These are phyloP conservation scores for Cytidiella melzeri DNA, from an alignment of 768 basidiomycete species.

Conservation along the genomic window DNA sequence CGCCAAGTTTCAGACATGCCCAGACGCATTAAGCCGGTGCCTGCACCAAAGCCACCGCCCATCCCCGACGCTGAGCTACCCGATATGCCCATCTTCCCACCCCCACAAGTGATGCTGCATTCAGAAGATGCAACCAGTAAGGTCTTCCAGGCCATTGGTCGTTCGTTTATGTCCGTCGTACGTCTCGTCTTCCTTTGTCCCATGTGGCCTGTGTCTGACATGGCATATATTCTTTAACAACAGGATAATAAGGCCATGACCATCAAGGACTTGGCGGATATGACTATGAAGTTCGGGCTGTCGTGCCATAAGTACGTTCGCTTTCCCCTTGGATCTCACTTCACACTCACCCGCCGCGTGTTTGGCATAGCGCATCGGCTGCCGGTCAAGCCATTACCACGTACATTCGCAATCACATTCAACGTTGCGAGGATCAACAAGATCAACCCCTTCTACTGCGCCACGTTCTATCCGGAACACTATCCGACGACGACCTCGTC, in stretches of 20 bases:
- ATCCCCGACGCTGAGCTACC: conserved; percentile 13
- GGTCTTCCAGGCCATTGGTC: conserved; percentile 67
- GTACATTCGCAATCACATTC: conserved; percentile 69
- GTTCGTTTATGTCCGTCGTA: conserved; percentile 70
- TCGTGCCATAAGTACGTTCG: conserved; percentile 66
- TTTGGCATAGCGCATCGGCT: conserved; percentile 53
- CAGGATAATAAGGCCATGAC: conserved; percentile 82
- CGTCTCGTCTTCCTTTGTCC: conserved; percentile 24
- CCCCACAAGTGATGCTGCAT: conserved; percentile 60
- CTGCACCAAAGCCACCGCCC: conserved; percentile 18
- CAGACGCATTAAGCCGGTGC: conserved; percentile 27
- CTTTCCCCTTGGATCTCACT: background rate
- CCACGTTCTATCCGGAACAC: conserved; percentile 66
- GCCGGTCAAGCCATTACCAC: conserved; percentile 79
- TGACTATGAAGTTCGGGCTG: conserved; percentile 57
- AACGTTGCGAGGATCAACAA: conserved; percentile 64
- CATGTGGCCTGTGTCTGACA: background rate
- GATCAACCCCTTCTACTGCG: conserved; percentile 71
- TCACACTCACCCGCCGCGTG: conserved; percentile 13
- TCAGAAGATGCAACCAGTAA: conserved; percentile 68
- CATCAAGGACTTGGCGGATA: conserved; percentile 78
- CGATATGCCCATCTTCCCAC: conserved; percentile 45
- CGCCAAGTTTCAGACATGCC: conserved; percentile 37
- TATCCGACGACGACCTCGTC: conserved; percentile 66
- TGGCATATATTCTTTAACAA: conserved; percentile 14